Conservation (phyloP, 768 basidiomycete species). For the Gelatoporia subvermispora region DNA sequence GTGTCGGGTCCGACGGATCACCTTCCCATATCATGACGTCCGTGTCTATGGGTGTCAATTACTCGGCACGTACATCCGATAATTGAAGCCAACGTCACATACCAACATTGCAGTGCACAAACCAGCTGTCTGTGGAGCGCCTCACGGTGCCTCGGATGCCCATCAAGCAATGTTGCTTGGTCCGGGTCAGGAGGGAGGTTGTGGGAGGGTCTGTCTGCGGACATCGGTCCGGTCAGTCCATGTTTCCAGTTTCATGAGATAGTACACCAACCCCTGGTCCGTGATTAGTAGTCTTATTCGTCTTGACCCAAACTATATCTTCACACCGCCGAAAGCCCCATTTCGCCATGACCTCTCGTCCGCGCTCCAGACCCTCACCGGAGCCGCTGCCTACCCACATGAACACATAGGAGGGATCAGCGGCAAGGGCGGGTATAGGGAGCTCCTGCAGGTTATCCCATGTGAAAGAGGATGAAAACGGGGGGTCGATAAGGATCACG, state of each 20-base stretch:
- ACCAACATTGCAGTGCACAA: constrained; percentile 98
- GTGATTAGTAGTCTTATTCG: constrained; percentile 66
- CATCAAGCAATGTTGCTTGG: constrained; percentile 95
- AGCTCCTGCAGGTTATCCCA: constrained; percentile 84
- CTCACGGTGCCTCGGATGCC: constrained; percentile 96
- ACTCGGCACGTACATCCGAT: constrained; percentile 11
- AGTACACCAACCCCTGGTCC: constrained; percentile 64
- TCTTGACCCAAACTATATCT: constrained; percentile 98
- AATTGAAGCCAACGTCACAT: constrained; percentile 25
- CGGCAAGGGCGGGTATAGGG: constrained; percentile 76
- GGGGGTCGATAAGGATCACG: constrained; percentile 86
- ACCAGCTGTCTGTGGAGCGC: constrained; percentile 90
- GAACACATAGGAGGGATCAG: constrained; percentile 91
- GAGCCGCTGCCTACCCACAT: constrained; percentile 94
- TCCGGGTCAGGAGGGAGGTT: constrained; percentile 79
- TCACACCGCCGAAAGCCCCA: constrained; percentile 97
- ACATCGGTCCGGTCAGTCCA: constrained; percentile 3
- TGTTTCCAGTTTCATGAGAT: background rate
- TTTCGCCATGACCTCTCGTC: constrained; percentile 82
- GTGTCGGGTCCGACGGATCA: constrained; percentile 75
- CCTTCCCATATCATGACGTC: constrained; percentile 96
- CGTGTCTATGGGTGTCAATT: constrained; percentile 54
- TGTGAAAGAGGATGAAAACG: constrained; percentile 78
- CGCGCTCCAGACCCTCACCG: constrained; percentile 86
- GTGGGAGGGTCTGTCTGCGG: constrained; percentile 79